A percentile compares a stretch with the other conserved stretches of the same genome.
phyloP scores from a whole-genome alignment of 2,329 filamentous ascomycete genomes.

The Neonectria magnoliae region DNA sequence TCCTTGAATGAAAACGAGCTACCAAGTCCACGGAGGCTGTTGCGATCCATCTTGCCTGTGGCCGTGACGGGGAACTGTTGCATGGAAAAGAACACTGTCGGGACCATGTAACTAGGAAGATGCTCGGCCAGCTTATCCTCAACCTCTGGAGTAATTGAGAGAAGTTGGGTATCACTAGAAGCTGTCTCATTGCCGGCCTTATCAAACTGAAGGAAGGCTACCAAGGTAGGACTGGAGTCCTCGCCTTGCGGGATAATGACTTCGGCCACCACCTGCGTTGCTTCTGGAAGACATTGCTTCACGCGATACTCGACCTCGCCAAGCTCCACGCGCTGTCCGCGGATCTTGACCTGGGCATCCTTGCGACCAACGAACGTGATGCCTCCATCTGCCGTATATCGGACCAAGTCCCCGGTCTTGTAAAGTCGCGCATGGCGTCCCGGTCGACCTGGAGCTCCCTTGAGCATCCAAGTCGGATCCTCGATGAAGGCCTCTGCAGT shows the following conservation, averaged over 20 bases:
- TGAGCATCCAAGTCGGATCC: slow-evolving; percentile 37
- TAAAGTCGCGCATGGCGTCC: slow-evolving; percentile 18
- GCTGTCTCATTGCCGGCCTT: neutral
- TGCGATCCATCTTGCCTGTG: slow-evolving; percentile 31
- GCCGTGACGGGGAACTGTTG: slow-evolving; percentile 23
- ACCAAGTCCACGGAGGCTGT: slow-evolving; percentile 18
- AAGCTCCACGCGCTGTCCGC: slow-evolving; percentile 65
- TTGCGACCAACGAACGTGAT: slow-evolving; percentile 57
- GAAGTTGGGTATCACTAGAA: neutral
- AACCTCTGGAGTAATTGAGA: neutral
- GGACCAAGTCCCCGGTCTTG: slow-evolving; percentile 24
- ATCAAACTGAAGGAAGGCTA: slow-evolving; percentile 1
- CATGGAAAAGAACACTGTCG: slow-evolving; percentile 26
- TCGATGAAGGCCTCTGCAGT: slow-evolving; percentile 46
- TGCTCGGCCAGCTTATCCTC: slow-evolving; percentile 2
- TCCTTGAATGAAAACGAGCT: slow-evolving; percentile 38
- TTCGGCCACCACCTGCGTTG: slow-evolving; percentile 22
- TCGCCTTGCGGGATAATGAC: slow-evolving; percentile 15
- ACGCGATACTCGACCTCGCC: slow-evolving; percentile 29
- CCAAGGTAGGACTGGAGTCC: slow-evolving; percentile 1
- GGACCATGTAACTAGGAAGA: slow-evolving; percentile 36
- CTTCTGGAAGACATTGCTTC: neutral
- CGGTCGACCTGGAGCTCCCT: slow-evolving; percentile 34
- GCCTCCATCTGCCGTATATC: slow-evolving; percentile 45
- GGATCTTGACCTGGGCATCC: slow-evolving; percentile 64